Evolutionary conservation across 768 basidiomycete genomes (phyloP), one percentile per base, ranked within the genome.

Genomic region (Exidia glandulosa): DNA sequence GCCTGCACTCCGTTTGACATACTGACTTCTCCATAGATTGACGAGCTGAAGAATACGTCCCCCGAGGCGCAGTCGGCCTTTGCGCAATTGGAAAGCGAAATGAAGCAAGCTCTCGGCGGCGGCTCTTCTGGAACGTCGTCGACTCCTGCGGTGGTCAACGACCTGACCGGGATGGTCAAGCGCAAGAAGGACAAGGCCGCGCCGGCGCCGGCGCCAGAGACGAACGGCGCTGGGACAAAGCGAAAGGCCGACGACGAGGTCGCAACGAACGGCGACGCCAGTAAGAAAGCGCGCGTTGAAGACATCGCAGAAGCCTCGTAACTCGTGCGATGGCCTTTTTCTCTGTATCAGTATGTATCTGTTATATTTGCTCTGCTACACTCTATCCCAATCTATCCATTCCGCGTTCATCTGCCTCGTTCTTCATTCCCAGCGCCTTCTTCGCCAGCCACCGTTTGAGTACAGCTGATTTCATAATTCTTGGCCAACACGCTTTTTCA

Each of bases 1-100:
- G 0, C 19, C 16, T 10, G 16, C 30, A 33, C 31, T 23, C 32
- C 19, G 3, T 23, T 10, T 19, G 52, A n/a, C 27, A 48, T 27
- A 61, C 30, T 52, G 34, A n/a, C n/a, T n/a, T n/a, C n/a, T 64
- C 32, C 14, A 13, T 62, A 94, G 91, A 85, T 97, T 19, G 94
- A 96, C 57, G 94, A 97, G 66, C 77, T 96, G 32, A 94, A 90
- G 73, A 83, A 84, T 3, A 79, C 85, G 4, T 93, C 93, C 0
- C 83, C 81, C 56, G 81, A 90, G 16, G 68, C 75, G 7, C 67
- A 73, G 33, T 83, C 83, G 34, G 88, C 87, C 1, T 87, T 87
- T 2, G 86, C 79, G n/a, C 66, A 87, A 60, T 89, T 75, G 23
- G 86, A 86, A 16, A 82, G 79, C 63, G 87, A 81, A 2, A 75